These are phyloP conservation scores for Pleurotus salmoneostramineus DNA, from an alignment of 768 basidiomycete genomes.

Conservation along the genomic window DNA sequence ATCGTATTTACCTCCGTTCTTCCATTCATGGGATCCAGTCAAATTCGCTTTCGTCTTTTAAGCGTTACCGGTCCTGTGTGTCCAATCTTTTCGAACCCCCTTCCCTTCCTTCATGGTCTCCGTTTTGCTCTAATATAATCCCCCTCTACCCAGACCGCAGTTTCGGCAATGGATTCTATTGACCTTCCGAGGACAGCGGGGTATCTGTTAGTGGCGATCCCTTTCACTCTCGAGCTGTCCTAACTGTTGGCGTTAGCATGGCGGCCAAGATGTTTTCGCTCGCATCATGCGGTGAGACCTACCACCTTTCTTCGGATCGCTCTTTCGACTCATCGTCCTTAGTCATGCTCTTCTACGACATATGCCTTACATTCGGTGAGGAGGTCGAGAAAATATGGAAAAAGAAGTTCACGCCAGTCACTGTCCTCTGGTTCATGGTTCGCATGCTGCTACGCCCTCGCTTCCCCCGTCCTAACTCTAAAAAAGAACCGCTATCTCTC, in stretches of 20 bases:
- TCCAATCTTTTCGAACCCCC: too few species aligned
- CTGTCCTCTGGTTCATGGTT: background rate
- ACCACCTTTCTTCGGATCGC: too few species aligned
- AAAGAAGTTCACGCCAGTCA: conserved; percentile 7
- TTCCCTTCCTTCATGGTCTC: too few species aligned
- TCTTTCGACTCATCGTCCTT: too few species aligned
- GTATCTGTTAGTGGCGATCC: conserved; percentile 12
- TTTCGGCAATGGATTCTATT: background rate
- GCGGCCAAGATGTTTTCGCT: conserved; percentile 32
- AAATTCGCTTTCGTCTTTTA: too few species aligned
- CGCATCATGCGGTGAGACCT: conserved; percentile 28
- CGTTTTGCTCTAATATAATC: too few species aligned
- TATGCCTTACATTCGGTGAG: conserved; percentile 26
- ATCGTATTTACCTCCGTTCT: too few species aligned
- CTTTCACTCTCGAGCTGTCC: background rate
- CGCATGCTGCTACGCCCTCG: background rate
- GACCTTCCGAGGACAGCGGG: conserved; percentile 12
- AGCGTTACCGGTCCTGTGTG: too few species aligned
- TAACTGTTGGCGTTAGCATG: conserved; percentile 17
- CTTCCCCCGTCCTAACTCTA: background rate
- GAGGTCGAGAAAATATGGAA: conserved; percentile 33
- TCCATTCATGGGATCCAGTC: too few species aligned
- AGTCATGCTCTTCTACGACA: conserved; percentile 36
- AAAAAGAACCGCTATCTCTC: conserved; percentile 31
- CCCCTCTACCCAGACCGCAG: too few species aligned